phyloP scores from a whole-genome alignment of 1,139 yeast genomes.

The Geotrichum reessii region DNA sequence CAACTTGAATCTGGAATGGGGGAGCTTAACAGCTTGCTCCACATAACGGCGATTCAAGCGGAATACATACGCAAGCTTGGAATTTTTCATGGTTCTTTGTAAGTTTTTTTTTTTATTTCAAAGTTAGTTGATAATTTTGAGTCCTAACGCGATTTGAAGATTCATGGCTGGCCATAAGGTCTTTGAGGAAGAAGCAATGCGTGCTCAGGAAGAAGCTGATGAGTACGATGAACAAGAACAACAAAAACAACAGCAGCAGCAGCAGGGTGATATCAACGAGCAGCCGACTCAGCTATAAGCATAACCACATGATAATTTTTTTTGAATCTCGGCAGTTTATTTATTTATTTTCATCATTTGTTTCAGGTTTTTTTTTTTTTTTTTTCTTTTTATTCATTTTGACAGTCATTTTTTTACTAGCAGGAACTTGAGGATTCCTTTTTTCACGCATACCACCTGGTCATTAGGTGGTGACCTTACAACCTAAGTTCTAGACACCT shows the following conservation, averaged over 20 bases:
- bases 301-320: neutral
- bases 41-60: conserved; percentile 53
- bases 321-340: neutral
- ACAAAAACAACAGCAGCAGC: neutral
- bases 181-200: conserved; percentile 47
- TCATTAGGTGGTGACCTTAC: no score
- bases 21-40: conserved; percentile 51
- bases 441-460: no score
- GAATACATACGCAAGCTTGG: conserved; percentile 53
- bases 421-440: no score
- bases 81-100: conserved; percentile 54
- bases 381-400: neutral
- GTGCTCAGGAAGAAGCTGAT: conserved; percentile 13
- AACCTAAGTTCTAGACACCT: no score
- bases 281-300: neutral
- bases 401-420: no score
- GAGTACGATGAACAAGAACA: neutral
- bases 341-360: neutral
- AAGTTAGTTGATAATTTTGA: neutral
- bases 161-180: conserved; percentile 61
- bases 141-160: conserved; percentile 23
- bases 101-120: conserved; percentile 22
- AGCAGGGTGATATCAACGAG: neutral
- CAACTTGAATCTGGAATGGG: conserved; percentile 55
- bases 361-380: neutral